Conservation (phyloP, 139 green algal genomes). For the Closterium sp. region DNA sequence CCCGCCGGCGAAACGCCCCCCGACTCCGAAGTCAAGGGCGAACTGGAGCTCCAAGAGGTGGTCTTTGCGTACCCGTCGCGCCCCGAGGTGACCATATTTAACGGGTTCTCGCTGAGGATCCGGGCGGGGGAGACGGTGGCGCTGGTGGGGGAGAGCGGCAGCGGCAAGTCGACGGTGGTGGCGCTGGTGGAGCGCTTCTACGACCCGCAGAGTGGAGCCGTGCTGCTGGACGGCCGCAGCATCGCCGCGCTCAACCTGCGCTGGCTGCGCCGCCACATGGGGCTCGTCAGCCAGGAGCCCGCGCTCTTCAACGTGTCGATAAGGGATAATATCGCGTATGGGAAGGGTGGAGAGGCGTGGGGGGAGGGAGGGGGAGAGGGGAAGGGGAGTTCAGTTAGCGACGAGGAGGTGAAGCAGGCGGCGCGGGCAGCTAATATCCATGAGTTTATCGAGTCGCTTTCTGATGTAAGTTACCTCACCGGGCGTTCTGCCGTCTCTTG, state of each 20-base stretch:
- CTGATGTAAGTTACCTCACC: not conserved
- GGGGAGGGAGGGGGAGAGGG: no score
- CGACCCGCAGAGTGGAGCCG: constrained; percentile 43
- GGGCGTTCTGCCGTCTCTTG: no score
- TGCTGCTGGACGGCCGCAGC: constrained; percentile 79
- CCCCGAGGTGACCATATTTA: constrained; percentile 22
- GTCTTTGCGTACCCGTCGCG: constrained; percentile 47
- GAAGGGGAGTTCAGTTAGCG: not conserved
- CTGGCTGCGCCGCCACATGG: constrained; percentile 76
- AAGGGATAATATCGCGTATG: constrained; percentile 54
- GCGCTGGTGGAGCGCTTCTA: constrained; percentile 89
- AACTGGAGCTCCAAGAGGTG: constrained; percentile 36
- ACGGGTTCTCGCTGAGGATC: constrained; percentile 38
- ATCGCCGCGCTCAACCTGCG: constrained; percentile 71
- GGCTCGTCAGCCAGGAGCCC: constrained; percentile 89
- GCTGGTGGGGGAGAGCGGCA: constrained; percentile 87
- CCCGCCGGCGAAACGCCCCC: constrained; percentile 2
- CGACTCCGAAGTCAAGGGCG: not conserved
- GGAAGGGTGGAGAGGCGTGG: constrained; percentile 26
- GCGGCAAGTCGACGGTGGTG: constrained; percentile 93
- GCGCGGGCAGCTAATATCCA: constrained; percentile 67
- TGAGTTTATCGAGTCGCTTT: constrained; percentile 66
- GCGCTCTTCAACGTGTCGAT: constrained; percentile 66
- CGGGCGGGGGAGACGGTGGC: constrained; percentile 62
- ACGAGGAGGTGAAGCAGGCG: constrained; percentile 55